Conservation (phyloP, 2,329 filamentous ascomycete genomes). For the Talaromyces sp. region DNA sequence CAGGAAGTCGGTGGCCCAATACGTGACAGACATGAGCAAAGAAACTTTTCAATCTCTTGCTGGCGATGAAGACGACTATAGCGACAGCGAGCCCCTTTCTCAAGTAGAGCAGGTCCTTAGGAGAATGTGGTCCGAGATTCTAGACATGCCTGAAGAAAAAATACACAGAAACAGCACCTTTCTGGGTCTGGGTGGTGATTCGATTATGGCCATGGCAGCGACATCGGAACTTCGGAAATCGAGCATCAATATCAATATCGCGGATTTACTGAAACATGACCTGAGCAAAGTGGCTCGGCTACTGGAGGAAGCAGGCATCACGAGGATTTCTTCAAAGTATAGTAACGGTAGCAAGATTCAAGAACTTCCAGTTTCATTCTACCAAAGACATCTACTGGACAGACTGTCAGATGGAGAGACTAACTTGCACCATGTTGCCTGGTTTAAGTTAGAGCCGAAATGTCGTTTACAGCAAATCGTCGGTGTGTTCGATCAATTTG, state of each 20-base stretch:
- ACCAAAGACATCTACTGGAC: background rate
- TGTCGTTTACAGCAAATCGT: background rate
- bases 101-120: background rate
- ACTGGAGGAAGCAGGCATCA: background rate
- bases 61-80: background rate
- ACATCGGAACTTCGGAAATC: constrained; percentile 37
- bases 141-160: background rate
- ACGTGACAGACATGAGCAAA: background rate
- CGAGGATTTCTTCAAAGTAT: background rate
- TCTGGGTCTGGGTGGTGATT: constrained; percentile 40
- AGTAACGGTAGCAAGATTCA: background rate
- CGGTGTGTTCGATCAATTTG: background rate
- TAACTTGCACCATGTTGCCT: background rate
- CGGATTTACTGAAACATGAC: constrained; percentile 38
- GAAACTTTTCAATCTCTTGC: background rate
- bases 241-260: constrained; percentile 37
- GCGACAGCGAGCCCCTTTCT: background rate
- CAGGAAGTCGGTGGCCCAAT: background rate
- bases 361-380: background rate
- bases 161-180: constrained; percentile 23
- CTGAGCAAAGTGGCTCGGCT: background rate
- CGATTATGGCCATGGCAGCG: constrained; percentile 43
- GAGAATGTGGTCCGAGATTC: background rate
- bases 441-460: background rate
- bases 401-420: background rate